Base-by-base conservation (phyloP, 192 early-diverging fungal species). In the Mortierella hygrophila region DNA sequence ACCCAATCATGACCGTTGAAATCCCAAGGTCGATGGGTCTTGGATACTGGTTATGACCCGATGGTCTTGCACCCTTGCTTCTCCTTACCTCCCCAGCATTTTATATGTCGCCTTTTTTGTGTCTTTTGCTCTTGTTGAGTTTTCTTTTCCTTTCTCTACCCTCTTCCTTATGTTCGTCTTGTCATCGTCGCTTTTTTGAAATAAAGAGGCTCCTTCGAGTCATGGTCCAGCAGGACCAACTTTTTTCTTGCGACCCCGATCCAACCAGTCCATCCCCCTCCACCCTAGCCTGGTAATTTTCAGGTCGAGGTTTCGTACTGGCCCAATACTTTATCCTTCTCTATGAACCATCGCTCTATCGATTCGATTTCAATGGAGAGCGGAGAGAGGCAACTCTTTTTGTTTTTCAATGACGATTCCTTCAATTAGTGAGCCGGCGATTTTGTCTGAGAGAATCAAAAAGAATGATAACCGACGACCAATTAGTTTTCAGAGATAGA, bases 261-360 rank as follows among this genome's bases (percentile, higher is more conserved):
- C 79, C 79, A 80, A 80, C 79, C 79, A 74, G 69, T 65, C 26
- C 57, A 63, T 63, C 60, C 55, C 13, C n/a, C 60, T 23, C n/a
- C 9, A 35, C 29, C 26, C 11, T 46, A 15, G 15, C 44, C 13
- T 15, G 26, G 60, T 21, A 21, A 16, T 20, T 52, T 32, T 65
- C n/a, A 29, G 11, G 10, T 42, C 38, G 69, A 38, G 69, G 69
- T 41, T 70, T 38, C 35, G 23, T 38, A 23, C 0, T 8, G 11
- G 26, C 6, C 2, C 29, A 16, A 20, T 38, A 10, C 4, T 4
- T 20, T n/a, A 1, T 8, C 38, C 18, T 21, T 40, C 38, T 70
- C 20, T 38, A 8, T 41, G 9, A 32, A 2, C 29, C 60, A 32
- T 63, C 9, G 26, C n/a, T 57, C 21, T 23, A 9, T 52, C 49